Percentiles rank a stretch among this genome's conserved stretches.
Conservation (phyloP, 2,329 filamentous ascomycete genomes). For the Chrysosporium keratinophilum region DNA sequence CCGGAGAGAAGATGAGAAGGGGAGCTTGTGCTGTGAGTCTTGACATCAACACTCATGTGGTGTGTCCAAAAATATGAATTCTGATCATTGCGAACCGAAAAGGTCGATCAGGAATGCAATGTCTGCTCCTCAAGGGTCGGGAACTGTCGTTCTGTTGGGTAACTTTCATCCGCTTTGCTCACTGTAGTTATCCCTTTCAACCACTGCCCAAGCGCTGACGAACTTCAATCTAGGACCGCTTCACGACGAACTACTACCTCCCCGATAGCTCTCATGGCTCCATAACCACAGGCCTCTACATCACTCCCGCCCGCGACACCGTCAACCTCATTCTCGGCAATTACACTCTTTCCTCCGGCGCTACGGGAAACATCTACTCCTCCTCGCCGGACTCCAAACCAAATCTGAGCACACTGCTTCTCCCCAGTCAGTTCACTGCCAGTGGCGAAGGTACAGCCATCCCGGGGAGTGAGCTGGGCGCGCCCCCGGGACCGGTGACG, state of each 20-base stretch:
- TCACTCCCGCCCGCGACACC: conserved; percentile 26
- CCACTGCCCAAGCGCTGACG: not conserved
- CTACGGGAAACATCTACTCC: conserved; percentile 39
- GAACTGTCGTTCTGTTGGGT: conserved; percentile 42
- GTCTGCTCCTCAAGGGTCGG: conserved; percentile 33
- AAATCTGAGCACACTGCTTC: conserved; percentile 25
- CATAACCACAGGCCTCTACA: conserved; percentile 37
- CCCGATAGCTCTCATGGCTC: conserved; percentile 40
- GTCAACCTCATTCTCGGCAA: conserved; percentile 39
- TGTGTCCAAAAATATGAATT: not conserved
- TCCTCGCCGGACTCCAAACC: conserved; percentile 29
- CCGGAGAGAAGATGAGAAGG: conserved; percentile 3
- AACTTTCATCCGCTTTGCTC: not conserved
- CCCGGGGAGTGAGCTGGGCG: conserved; percentile 35
- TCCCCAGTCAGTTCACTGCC: conserved; percentile 27
- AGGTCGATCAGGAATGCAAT: conserved; percentile 24
- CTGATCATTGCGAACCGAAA: not conserved
- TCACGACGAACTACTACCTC: conserved; percentile 43
- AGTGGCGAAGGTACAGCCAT: conserved; percentile 40
- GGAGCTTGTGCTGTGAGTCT: conserved; percentile 11
- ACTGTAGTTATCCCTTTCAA: not conserved
- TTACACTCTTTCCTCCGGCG: conserved; percentile 32
- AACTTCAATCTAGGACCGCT: conserved; percentile 32
- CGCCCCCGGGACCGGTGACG: conserved; percentile 6
- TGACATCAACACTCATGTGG: not conserved